Evolutionary conservation across 2,329 filamentous ascomycete species (phyloP).

Genomic region (Aciculosporium take): DNA sequence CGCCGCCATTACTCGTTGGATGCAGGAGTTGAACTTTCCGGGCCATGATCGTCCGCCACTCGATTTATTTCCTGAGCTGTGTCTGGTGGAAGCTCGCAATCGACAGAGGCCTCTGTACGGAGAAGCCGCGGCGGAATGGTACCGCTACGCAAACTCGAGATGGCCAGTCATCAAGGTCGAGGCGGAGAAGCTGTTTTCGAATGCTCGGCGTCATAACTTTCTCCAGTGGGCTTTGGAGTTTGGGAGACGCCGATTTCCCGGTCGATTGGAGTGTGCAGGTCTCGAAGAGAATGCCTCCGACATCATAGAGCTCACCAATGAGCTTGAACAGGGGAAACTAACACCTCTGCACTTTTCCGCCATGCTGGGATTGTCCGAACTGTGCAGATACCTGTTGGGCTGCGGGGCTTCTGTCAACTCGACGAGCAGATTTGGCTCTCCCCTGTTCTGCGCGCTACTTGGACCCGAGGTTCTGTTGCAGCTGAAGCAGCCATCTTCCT

Average conservation of each 20-base stretch:
- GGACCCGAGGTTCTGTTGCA: conserved; percentile 15
- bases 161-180: conserved; percentile 16
- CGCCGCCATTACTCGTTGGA: neutral
- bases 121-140: conserved; percentile 16
- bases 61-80: conserved; percentile 14
- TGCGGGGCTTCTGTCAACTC: conserved; percentile 11
- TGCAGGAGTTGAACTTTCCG: conserved; percentile 9
- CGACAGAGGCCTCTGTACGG: conserved; percentile 8
- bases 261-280: conserved; percentile 8
- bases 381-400: conserved; percentile 15
- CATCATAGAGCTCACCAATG: conserved; percentile 17
- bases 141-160: conserved; percentile 12
- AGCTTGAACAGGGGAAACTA: conserved; percentile 14
- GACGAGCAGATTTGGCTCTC: conserved; percentile 14
- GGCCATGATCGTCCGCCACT: conserved; percentile 15
- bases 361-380: conserved; percentile 16
- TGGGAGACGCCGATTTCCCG: conserved; percentile 16
- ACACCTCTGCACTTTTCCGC: conserved; percentile 22
- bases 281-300: conserved; percentile 7
- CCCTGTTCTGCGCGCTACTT: conserved; percentile 21
- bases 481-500: conserved; percentile 7
- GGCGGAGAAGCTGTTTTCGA: conserved; percentile 16
- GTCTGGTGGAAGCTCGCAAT: conserved; percentile 11
- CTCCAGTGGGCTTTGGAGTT: conserved; percentile 24
- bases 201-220: conserved; percentile 16